These are phyloP conservation scores for Gypsophila paniculata DNA, from an alignment of 179 eudicot species.

Conservation along the genomic window DNA sequence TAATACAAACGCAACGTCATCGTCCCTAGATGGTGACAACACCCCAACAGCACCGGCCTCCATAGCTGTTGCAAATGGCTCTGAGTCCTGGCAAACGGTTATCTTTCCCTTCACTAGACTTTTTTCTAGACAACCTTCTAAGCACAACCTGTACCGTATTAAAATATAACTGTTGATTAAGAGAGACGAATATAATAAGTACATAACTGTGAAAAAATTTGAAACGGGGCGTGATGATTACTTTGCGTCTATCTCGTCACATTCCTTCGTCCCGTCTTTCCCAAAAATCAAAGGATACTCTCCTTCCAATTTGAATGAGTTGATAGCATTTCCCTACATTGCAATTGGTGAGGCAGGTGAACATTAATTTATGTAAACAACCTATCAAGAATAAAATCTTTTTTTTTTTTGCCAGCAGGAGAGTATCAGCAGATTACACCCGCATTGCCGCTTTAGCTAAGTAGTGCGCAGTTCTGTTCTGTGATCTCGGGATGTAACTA, in stretches of 20 bases:
- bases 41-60: slow-evolving; percentile 25
- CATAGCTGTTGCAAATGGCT: background rate
- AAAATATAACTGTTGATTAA: background rate
- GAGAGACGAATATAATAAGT: background rate
- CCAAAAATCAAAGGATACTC: slow-evolving; percentile 18
- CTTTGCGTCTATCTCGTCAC: slow-evolving; percentile 14
- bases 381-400: background rate
- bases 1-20: slow-evolving; percentile 7
- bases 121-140: slow-evolving; percentile 11
- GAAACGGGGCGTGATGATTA: background rate
- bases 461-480: no score
- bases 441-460: no score
- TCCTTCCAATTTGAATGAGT: slow-evolving; percentile 13
- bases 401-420: no score
- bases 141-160: slow-evolving; percentile 7
- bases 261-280: background rate
- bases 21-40: background rate
- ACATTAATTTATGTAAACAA: background rate
- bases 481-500: no score
- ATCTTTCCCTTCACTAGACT: slow-evolving; percentile 33
- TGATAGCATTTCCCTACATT: slow-evolving; percentile 20
- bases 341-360: background rate
- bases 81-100: slow-evolving; percentile 13
- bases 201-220: background rate
- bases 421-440: no score